These are phyloP conservation scores for Cercospora sesami DNA, from an alignment of 2,329 filamentous ascomycete genomes.

Conservation along the genomic window DNA sequence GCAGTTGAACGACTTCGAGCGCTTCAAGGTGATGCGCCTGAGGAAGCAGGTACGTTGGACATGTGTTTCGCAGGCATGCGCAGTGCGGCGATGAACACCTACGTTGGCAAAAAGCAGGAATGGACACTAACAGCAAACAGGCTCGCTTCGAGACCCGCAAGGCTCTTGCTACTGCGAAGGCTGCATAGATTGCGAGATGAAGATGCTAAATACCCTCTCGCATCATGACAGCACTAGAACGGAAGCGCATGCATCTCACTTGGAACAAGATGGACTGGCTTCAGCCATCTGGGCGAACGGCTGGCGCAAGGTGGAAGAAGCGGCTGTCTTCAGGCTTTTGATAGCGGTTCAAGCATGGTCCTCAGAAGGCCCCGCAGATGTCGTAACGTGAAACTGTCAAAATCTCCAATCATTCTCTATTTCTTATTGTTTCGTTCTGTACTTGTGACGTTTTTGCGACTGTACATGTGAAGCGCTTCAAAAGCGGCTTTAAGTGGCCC, in stretches of 20 bases:
- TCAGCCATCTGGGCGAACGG: constrained; percentile 18
- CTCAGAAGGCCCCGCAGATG: constrained; percentile 18
- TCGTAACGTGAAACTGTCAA: constrained; percentile 24
- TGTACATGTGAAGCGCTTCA: neutral
- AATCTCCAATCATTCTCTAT: neutral
- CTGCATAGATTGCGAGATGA: constrained; percentile 44
- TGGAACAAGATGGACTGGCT: constrained; percentile 12
- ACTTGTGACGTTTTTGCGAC: constrained; percentile 1
- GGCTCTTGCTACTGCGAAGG: constrained; percentile 89
- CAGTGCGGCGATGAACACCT: neutral
- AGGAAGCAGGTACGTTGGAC: constrained; percentile 83
- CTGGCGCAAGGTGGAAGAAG: constrained; percentile 31
- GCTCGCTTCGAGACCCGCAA: constrained; percentile 95
- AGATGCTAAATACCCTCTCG: constrained; percentile 20
- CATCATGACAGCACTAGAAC: constrained; percentile 24
- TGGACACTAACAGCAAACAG: constrained; percentile 41
- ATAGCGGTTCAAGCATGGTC: constrained; percentile 32
- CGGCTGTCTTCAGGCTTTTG: constrained; percentile 30
- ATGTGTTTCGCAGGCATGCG: neutral
- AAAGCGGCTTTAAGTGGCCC: constrained; percentile 1
- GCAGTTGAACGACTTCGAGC: constrained; percentile 95
- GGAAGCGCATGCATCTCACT: constrained; percentile 18
- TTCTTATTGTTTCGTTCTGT: neutral
- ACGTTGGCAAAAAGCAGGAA: neutral
- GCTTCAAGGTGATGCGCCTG: constrained; percentile 99